Conservation (phyloP, 2,329 filamentous ascomycete genomes). For the Pleomassaria siparia region DNA sequence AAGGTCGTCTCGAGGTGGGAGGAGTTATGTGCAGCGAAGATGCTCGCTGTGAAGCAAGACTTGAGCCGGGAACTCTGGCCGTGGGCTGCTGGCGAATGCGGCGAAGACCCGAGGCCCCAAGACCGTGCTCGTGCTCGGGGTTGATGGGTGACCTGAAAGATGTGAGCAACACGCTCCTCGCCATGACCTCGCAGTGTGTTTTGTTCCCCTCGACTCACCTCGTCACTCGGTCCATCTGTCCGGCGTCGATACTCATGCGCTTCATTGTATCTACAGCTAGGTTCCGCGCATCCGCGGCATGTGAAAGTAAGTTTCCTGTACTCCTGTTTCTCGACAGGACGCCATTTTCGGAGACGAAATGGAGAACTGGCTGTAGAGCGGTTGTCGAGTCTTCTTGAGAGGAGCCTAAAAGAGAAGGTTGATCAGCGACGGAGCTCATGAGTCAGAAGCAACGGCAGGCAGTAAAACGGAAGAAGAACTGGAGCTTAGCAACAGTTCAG, state of each 20-base stretch:
- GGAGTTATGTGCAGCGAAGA: conserved; percentile 70
- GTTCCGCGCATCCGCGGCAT: conserved; percentile 29
- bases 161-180: not conserved
- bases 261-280: conserved; percentile 56
- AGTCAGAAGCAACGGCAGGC: not conserved
- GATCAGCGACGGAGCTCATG: conserved; percentile 31
- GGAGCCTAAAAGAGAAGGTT: conserved; percentile 34
- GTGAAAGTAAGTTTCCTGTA: conserved; percentile 50
- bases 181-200: conserved; percentile 2
- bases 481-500: not conserved
- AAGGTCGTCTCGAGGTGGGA: conserved; percentile 51
- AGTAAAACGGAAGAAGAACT: not conserved
- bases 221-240: conserved; percentile 67
- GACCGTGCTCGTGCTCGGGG: conserved; percentile 82
- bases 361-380: conserved; percentile 20
- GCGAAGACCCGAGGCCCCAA: conserved; percentile 82
- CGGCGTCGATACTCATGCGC: conserved; percentile 77
- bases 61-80: conserved; percentile 58
- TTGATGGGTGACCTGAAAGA: conserved; percentile 72
- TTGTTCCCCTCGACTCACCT: conserved; percentile 59
- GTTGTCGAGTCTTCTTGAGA: conserved; percentile 34
- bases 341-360: conserved; percentile 31
- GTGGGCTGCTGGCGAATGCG: conserved; percentile 88
- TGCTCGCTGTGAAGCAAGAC: conserved; percentile 56
- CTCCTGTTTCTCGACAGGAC: conserved; percentile 52